Conservation (phyloP, 1,284 basidiomycete genomes). For the Ganoderma multipileum region DNA sequence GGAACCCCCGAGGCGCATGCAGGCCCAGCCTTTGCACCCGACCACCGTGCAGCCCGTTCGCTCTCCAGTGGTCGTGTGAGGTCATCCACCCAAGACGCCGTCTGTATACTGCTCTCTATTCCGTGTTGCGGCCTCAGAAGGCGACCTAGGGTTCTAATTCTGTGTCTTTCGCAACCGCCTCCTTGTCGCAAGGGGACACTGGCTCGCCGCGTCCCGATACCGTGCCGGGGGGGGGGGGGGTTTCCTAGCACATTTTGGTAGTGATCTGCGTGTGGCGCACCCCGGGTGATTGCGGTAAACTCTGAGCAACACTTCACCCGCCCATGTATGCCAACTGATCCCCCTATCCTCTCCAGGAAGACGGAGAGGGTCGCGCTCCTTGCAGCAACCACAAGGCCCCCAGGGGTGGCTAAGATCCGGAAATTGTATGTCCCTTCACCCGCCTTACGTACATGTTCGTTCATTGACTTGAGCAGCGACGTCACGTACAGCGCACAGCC, state of each 20-base stretch:
- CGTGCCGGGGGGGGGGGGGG: neutral
- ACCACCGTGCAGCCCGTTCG: neutral
- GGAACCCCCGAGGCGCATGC: constrained; percentile 1
- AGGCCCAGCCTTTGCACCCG: neutral
- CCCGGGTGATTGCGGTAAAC: constrained; percentile 1
- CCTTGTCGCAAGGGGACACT: neutral
- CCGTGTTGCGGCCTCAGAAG: neutral
- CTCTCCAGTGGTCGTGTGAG: neutral
- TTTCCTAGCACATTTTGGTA: neutral
- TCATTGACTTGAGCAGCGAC: constrained; percentile 7
- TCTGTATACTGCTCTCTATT: neutral
- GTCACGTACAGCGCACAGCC: constrained; percentile 11
- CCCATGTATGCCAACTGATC: no score
- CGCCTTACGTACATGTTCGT: constrained; percentile 20
- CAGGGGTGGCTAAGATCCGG: constrained; percentile 16
- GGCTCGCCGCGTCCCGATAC: neutral
- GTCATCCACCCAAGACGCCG: neutral
- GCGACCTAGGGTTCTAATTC: neutral
- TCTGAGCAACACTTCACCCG: neutral
- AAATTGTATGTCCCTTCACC: constrained; percentile 13
- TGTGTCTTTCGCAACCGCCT: neutral
- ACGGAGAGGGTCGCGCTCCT: constrained; percentile 5
- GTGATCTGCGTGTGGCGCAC: neutral
- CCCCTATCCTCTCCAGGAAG: neutral
- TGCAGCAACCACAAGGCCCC: constrained; percentile 7